Evolutionary conservation across 768 basidiomycete genomes (phyloP).

Genomic region (Boletus sp.): DNA sequence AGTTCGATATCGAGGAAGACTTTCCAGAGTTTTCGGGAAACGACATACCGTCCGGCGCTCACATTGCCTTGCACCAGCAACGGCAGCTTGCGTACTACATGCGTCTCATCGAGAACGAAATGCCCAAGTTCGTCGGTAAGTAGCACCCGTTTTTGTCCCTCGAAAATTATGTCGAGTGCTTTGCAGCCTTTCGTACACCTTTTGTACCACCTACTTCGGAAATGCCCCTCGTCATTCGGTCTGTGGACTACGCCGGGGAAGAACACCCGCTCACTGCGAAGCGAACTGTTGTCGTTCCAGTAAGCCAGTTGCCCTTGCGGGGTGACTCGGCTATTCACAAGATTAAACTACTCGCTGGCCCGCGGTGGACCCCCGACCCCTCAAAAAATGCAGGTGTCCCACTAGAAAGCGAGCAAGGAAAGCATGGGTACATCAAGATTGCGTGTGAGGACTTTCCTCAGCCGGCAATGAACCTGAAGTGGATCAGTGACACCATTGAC

Average conservation of each 20-base stretch:
- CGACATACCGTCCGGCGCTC: slow-evolving; percentile 69
- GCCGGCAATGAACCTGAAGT: slow-evolving; percentile 88
- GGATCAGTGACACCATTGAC: slow-evolving; percentile 87
- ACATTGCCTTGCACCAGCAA: slow-evolving; percentile 71
- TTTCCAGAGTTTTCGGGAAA: slow-evolving; percentile 36
- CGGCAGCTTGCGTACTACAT: slow-evolving; percentile 74
- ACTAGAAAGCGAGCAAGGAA: slow-evolving; percentile 40
- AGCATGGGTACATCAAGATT: slow-evolving; percentile 87
- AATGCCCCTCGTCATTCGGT: slow-evolving; percentile 67
- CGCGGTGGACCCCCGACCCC: slow-evolving; percentile 78
- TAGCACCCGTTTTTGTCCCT: slow-evolving; percentile 8
- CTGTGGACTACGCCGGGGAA: slow-evolving; percentile 76
- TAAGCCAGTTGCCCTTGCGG: slow-evolving; percentile 69
- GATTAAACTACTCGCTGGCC: slow-evolving; percentile 84
- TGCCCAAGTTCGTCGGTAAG: slow-evolving; percentile 82
- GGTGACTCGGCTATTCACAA: slow-evolving; percentile 71
- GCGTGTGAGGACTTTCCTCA: slow-evolving; percentile 84
- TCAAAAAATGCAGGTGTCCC: slow-evolving; percentile 66
- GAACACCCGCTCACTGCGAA: slow-evolving; percentile 70
- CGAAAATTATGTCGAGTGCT: slow-evolving; percentile 3
- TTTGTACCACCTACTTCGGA: slow-evolving; percentile 64
- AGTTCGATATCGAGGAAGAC: slow-evolving; percentile 38
- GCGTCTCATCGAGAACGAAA: slow-evolving; percentile 84
- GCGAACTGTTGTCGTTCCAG: slow-evolving; percentile 70
- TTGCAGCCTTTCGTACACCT: slow-evolving; percentile 74